Base-by-base conservation (phyloP, 805 yeast genomes). In the Saccharomycopsis vini region DNA sequence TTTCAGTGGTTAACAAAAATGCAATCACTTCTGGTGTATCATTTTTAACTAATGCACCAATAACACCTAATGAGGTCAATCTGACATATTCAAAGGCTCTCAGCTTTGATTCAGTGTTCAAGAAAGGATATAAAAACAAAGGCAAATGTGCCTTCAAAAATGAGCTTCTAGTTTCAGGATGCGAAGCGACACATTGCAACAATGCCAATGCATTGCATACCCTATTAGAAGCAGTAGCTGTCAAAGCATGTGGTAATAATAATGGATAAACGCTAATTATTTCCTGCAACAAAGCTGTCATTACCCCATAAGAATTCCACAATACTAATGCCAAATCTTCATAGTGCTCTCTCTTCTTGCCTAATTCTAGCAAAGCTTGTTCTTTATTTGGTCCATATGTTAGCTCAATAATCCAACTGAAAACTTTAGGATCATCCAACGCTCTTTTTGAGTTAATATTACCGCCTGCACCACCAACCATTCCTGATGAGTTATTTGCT, bases 261-360 rank as follows among this genome's bases (percentile, higher is more conserved):
- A 81, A 71, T 10, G 98, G 96, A 60, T 90, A 90, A 4, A 90
- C 95, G 2, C 85, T 73, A 31, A 88, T 80, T 43, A 90, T 88
- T 59, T 90, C 98, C 59, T 86, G 94, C 47, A 90, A 63, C 31
- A 90, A 66, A 18, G 88, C 81, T 2, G 97, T 81, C 94, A 92
- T 88, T 10, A 90, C 97, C 24, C 97, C 98, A 62, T 83, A 89
- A 3, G 96, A 85, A 55, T 90, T 81, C 98, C 98, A 90, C 46
- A 90, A 66, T 4, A 90, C 94, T 32, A 88, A 62, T 0, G 97
- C 97, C 46, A 90, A 70, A 59, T 90, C 97, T 46, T 88, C 97
- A 58, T 85, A 90, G 57, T 87, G 88, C 58, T 90, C 98, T 50
- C 98, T 72, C 57, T 89, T 89, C 59, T 92, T 86, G 7, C 97